These are phyloP conservation scores for Lantana camara DNA, from an alignment of 257 asterid genomes.

Conservation along the genomic window DNA sequence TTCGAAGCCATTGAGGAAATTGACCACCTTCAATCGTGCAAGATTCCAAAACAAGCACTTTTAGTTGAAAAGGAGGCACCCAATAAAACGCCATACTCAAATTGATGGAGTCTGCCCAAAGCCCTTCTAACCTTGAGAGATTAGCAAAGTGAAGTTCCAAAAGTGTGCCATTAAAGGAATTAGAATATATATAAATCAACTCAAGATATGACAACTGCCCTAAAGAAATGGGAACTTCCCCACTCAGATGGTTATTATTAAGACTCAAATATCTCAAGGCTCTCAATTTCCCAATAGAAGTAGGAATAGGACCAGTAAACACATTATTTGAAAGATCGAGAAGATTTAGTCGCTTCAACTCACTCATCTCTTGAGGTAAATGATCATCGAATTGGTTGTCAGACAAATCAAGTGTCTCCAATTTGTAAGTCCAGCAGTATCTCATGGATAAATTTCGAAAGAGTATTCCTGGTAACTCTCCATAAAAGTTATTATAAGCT, in stretches of 20 bases:
- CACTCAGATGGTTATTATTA: not conserved
- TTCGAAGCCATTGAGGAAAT: not conserved
- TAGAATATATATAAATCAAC: not conserved
- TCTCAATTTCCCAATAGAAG: constrained; percentile 3
- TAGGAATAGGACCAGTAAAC: not conserved
- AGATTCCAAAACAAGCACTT: not conserved
- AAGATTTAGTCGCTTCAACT: not conserved
- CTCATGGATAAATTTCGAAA: not conserved
- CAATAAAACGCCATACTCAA: not conserved
- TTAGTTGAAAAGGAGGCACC: constrained; percentile 16
- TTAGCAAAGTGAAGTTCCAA: constrained; percentile 11
- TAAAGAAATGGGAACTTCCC: not conserved
- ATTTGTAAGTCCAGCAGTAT: not conserved
- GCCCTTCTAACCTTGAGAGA: not conserved
- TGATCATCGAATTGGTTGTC: not conserved
- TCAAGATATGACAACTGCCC: not conserved
- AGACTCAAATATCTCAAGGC: not conserved
- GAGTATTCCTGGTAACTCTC: not conserved
- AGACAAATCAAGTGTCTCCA: not conserved
- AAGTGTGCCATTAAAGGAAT: not conserved
- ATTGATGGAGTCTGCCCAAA: not conserved
- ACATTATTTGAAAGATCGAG: not conserved
- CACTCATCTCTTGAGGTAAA: constrained; percentile 7
- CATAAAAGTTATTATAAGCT: not conserved
- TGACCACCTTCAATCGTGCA: not conserved